Base-by-base conservation (phyloP, 2,329 filamentous ascomycete genomes). In the Acrocalymma vagum region DNA sequence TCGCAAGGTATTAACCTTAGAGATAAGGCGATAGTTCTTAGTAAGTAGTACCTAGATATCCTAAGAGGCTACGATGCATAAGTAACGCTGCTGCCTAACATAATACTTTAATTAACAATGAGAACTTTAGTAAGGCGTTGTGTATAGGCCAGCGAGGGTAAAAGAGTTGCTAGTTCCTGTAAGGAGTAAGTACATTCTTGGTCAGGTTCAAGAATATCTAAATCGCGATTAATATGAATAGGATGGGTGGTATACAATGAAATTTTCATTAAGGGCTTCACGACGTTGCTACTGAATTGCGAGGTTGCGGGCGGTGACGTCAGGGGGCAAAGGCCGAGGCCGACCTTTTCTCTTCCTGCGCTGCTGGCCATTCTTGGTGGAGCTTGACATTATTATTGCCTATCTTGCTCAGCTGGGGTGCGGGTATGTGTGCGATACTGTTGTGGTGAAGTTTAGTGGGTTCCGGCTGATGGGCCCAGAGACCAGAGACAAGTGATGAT, bases 81-180 rank as follows among this genome's bases (percentile, higher is more conserved):
- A 20, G 13, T 46, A 16, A 7, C 50, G 26, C 23, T 53, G 53
- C n/a, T 28, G 16, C 22, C 46, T 47, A 20, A 48, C 44, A 9
- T 48, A 44, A 56, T 50, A 28, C 54, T 57, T 15, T 57, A 51
- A 20, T 55, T 44, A n/a, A 58, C 48, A 30, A 58, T 58, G 34
- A 55, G 39, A 11, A 50, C 44, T 27, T 58, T 58, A 27, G 53
- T 58, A 11, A 58, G 45, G 9, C 53, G 54, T 16, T 48, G 37
- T 7, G 42, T 46, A 7, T 32, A 25, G 7, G 40, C 48, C 14
- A 58, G 28, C 9, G 38, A 38, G 16, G 54, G 54, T 29, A 58
- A 36, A 5, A 50, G 53, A 14, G 45, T 38, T n/a, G 54, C 54
- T 20, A 58, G 54, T 14, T 58, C 50, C 54, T 58, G 38, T 3